These are phyloP conservation scores for Sechiopsis laciniata DNA, from an alignment of 306 rosid species.

Conservation along the genomic window DNA sequence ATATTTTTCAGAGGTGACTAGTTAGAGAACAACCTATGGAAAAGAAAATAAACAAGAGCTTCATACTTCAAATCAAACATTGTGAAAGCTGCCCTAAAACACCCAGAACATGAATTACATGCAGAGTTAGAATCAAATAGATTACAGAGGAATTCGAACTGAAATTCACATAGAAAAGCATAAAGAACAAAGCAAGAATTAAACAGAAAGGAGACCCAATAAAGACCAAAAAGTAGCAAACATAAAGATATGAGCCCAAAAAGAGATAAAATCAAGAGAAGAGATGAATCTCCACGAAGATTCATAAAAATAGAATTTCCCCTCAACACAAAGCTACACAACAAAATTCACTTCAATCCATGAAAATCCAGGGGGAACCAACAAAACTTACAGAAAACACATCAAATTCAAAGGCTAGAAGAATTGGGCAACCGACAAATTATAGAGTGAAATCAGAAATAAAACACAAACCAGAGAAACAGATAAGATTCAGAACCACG, in stretches of 20 bases:
- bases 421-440: neutral
- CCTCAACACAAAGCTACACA: neutral
- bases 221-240: neutral
- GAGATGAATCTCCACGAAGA: constrained; percentile 4
- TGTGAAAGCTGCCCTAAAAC: neutral
- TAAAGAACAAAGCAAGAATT: neutral
- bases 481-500: constrained; percentile 10
- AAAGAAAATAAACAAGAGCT: neutral
- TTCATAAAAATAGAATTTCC: neutral
- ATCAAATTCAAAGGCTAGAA: neutral
- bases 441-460: constrained; percentile 4
- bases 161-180: neutral
- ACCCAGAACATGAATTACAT: constrained; percentile 12
- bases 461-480: constrained; percentile 10
- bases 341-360: neutral
- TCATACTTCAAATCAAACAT: neutral
- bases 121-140: constrained; percentile 7
- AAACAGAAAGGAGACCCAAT: neutral
- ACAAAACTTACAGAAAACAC: neutral
- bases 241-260: constrained; percentile 7
- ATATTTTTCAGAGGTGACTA: neutral
- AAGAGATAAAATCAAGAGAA: neutral
- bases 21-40: neutral
- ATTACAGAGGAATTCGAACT: neutral
- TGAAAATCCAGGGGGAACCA: neutral